Evolutionary conservation across 2,329 filamentous ascomycete genomes (phyloP).

Genomic region (Capronia americana): DNA sequence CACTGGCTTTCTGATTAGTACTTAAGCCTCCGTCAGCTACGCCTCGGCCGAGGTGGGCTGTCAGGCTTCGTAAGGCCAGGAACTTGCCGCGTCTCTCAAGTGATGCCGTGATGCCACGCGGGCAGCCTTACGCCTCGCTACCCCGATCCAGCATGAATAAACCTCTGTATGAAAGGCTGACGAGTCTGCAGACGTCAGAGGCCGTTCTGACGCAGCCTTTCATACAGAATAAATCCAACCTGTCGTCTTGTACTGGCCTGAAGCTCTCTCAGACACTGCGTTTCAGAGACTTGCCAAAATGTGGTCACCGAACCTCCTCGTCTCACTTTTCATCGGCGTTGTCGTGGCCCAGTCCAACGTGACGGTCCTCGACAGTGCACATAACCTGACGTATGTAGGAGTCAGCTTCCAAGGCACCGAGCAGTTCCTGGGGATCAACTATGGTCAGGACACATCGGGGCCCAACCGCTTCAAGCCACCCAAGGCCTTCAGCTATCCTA

Average conservation of each 20-base stretch:
- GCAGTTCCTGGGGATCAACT: constrained; percentile 41
- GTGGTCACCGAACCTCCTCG: neutral
- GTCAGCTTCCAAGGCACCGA: constrained; percentile 38
- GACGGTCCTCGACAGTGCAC: constrained; percentile 18
- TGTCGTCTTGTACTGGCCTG: neutral
- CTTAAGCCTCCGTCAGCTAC: constrained; percentile 5
- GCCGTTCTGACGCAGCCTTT: neutral
- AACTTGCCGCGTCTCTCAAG: neutral
- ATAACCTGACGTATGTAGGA: constrained; percentile 37
- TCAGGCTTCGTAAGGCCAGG: constrained; percentile 3
- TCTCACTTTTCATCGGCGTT: constrained; percentile 1
- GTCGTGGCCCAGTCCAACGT: constrained; percentile 21
- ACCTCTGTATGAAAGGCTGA: constrained; percentile 5
- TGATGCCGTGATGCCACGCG: neutral
- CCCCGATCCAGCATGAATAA: neutral
- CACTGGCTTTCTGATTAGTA: neutral
- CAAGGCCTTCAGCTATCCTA: constrained; percentile 37
- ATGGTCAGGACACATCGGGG: constrained; percentile 42
- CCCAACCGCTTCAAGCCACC: constrained; percentile 43
- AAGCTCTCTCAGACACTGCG: neutral
- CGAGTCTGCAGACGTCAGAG: constrained; percentile 21
- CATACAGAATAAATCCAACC: neutral
- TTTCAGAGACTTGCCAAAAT: neutral
- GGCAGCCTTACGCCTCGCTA: constrained; percentile 12
- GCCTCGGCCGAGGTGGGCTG: neutral